Percentiles rank a stretch among this genome's conserved stretches.
These are phyloP conservation scores for Pulveroboletus sp. DNA, from an alignment of 768 basidiomycete species.

Conservation along the genomic window DNA sequence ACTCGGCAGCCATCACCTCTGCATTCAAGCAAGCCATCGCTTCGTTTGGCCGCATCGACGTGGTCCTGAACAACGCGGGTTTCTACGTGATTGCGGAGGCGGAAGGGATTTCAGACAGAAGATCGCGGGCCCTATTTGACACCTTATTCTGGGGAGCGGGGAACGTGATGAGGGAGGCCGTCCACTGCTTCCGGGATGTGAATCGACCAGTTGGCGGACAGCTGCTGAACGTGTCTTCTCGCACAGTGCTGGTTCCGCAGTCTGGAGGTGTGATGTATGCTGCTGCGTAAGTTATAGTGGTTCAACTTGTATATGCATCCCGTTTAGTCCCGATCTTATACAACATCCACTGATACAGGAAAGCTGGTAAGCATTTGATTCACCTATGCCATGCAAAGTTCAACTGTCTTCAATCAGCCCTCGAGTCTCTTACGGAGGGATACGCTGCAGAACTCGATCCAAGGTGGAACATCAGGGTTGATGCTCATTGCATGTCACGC, in stretches of 20 bases:
- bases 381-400: background rate
- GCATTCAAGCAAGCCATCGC: slow-evolving; percentile 35
- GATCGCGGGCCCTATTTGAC: slow-evolving; percentile 58
- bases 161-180: slow-evolving; percentile 32
- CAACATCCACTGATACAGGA: slow-evolving; percentile 6
- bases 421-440: slow-evolving; percentile 32
- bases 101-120: slow-evolving; percentile 78
- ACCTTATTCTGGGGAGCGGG: slow-evolving; percentile 33
- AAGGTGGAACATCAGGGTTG: slow-evolving; percentile 35
- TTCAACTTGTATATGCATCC: no score
- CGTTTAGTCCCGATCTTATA: background rate
- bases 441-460: slow-evolving; percentile 33
- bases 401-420: slow-evolving; percentile 18
- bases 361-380: slow-evolving; percentile 15
- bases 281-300: slow-evolving; percentile 31
- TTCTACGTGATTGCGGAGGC: slow-evolving; percentile 47
- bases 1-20: slow-evolving; percentile 26
- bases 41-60: slow-evolving; percentile 39
- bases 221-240: slow-evolving; percentile 34
- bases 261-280: slow-evolving; percentile 22
- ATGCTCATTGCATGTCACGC: background rate
- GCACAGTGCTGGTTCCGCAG: slow-evolving; percentile 22
- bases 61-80: slow-evolving; percentile 45
- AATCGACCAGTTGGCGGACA: slow-evolving; percentile 35
- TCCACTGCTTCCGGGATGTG: slow-evolving; percentile 35